A percentile compares a stretch with the other conserved stretches of the same genome.
These are phyloP conservation scores for Fonsecaea multimorphosa DNA, from an alignment of 2,329 filamentous ascomycete species.

Conservation along the genomic window DNA sequence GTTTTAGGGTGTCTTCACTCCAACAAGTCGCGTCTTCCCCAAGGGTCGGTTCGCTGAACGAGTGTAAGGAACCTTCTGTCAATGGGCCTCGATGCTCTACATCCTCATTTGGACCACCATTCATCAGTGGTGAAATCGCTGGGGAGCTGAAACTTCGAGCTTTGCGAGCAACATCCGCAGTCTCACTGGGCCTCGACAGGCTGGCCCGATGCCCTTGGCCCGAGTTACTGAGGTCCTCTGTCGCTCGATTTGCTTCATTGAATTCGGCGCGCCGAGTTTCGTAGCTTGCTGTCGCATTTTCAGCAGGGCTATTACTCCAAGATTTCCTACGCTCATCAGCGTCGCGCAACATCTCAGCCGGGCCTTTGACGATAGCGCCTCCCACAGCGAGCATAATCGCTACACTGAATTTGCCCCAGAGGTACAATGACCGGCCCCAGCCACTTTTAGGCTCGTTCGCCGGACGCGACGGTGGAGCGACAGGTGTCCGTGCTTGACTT, in stretches of 20 bases:
- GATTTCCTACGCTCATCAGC: constrained; percentile 31
- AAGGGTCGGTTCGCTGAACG: neutral
- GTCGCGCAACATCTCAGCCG: constrained; percentile 47
- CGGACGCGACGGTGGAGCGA: neutral
- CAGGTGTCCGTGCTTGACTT: neutral
- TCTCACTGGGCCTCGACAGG: neutral
- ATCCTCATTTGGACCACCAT: neutral
- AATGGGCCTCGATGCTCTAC: neutral
- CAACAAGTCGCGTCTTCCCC: neutral
- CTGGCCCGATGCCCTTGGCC: neutral
- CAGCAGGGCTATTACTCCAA: constrained; percentile 17
- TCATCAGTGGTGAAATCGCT: constrained; percentile 11
- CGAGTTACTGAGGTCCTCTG: neutral
- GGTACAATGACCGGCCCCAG: constrained; percentile 43
- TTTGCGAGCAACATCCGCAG: constrained; percentile 18
- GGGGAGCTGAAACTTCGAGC: constrained; percentile 34
- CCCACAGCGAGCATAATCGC: constrained; percentile 56
- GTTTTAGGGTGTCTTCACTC: constrained; percentile 27
- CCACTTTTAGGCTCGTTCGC: constrained; percentile 15
- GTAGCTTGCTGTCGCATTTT: neutral
- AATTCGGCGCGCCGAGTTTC: neutral
- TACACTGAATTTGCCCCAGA: constrained; percentile 58
- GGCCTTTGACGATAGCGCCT: constrained; percentile 55
- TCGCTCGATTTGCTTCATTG: neutral
- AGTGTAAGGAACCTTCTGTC: neutral